Base-by-base conservation (phyloP, 108 stramenopile species). In the Chaetoceros muelleri region DNA sequence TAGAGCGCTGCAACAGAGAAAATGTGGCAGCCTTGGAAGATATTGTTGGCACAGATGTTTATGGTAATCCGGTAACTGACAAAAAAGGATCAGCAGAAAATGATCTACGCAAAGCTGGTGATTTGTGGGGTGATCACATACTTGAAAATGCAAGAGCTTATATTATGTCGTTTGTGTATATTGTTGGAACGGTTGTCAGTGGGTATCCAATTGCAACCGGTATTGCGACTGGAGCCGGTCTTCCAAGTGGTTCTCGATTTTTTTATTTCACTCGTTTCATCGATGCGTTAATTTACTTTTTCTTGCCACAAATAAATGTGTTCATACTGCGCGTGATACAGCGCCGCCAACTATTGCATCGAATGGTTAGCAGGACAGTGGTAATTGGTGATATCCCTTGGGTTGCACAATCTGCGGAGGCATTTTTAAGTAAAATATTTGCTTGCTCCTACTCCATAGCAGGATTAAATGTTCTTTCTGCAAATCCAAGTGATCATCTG, bases 301-400 rank as follows among this genome's bases (percentile, higher is more conserved):
- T 62, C 62, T 48, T 85, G 16, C 84, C 82, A 18, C 81, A 92
- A 57, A 82, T 81, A 49, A 78, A 80, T 45, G 66, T 82, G 28
- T 60, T 62, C 5, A 59, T 85, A 16, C 24, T 84, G 2, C 78
- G 89, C 23, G 29, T 82, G 30, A 22, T 71, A 17, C 73, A 87
- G 60, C 69, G 85, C 8, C 74, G 90, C 19, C 61, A 76, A 29
- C 31, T 85, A 28, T 34, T 53, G 13, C 85, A 86, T 48, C 73
- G 90, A 2, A 81, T 86, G 75, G 90, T 84, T 22, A 80, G 79
- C 5, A 64, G 90, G 3, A 92, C 90, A 17, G 78, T 87, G 16
- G 84, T 85, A 1, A 78, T 92, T 51, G 90, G 78, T 21, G 90
- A 92, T 68, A 73, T 76, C 20, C 82, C 85, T 25, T 82, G 81